Percentiles rank a stretch among this genome's conserved stretches.
Evolutionary conservation across 2,329 filamentous ascomycete species (phyloP).

Genomic region (Paecilomyces formosus): DNA sequence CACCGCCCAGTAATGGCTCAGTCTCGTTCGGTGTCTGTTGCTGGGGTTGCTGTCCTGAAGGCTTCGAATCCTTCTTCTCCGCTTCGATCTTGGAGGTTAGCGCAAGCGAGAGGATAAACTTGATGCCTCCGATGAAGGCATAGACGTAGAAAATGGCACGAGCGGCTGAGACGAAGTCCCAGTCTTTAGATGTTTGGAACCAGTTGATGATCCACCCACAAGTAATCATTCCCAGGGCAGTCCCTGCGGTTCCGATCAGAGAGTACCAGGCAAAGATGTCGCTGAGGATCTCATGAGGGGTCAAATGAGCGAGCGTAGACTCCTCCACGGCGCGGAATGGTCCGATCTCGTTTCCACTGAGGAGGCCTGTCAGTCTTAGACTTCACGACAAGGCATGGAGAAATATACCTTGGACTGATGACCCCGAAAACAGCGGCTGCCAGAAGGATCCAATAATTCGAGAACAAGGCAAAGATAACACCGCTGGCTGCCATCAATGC

Average conservation of each 20-base stretch:
- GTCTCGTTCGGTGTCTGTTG: constrained; percentile 22
- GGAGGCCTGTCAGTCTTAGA: neutral
- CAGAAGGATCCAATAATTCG: constrained; percentile 54
- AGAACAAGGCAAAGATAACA: constrained; percentile 44
- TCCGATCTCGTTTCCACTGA: constrained; percentile 56
- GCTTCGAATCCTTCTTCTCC: constrained; percentile 16
- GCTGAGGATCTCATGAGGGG: constrained; percentile 45
- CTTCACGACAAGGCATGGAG: constrained; percentile 5
- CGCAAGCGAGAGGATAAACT: constrained; percentile 45
- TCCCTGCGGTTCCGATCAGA: constrained; percentile 48
- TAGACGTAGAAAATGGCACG: constrained; percentile 52
- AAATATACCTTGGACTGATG: constrained; percentile 45
- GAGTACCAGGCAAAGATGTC: constrained; percentile 62
- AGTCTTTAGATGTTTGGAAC: constrained; percentile 37
- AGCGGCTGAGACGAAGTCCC: constrained; percentile 44
- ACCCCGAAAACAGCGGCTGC: constrained; percentile 54
- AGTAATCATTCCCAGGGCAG: constrained; percentile 52
- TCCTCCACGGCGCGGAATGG: constrained; percentile 63
- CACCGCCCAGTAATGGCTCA: constrained; percentile 23
- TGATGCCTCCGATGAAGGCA: constrained; percentile 49
- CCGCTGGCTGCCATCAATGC: constrained; percentile 53
- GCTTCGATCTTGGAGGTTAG: constrained; percentile 44
- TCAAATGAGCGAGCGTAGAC: constrained; percentile 56
- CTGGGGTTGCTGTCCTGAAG: constrained; percentile 8
- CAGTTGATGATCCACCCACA: constrained; percentile 54